Percentiles rank a stretch among this genome's conserved stretches.
These are phyloP conservation scores for Panaeolus cyanescens DNA, from an alignment of 768 basidiomycete species.

Conservation along the genomic window DNA sequence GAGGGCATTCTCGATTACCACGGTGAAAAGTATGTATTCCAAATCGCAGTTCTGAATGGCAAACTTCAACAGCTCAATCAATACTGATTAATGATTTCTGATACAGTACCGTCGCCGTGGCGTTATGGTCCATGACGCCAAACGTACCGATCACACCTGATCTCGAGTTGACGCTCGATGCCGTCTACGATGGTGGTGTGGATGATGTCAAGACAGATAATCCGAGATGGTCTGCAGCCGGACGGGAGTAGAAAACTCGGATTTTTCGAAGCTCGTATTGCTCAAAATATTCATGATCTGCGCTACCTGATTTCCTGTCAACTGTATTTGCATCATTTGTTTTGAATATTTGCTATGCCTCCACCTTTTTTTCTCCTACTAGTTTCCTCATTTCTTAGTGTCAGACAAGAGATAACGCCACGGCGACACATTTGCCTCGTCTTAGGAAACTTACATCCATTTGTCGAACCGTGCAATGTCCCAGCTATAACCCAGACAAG, in stretches of 20 bases:
- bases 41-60: not conserved
- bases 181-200: slow-evolving; percentile 67
- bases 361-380: no score
- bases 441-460: no score
- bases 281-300: no score
- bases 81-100: not conserved
- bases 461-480: no score
- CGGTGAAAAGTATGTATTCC: slow-evolving; percentile 61
- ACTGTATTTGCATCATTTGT: no score
- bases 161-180: slow-evolving; percentile 56
- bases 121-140: slow-evolving; percentile 68
- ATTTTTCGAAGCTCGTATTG: not conserved
- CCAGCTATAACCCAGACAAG: no score
- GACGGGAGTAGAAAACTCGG: slow-evolving; percentile 6
- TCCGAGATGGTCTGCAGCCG: slow-evolving; percentile 52
- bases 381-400: no score
- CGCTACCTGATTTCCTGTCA: not conserved
- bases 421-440: no score
- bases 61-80: not conserved
- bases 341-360: no score
- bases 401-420: no score
- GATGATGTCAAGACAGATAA: slow-evolving; percentile 57
- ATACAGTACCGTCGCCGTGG: slow-evolving; percentile 57
- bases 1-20: slow-evolving; percentile 77
- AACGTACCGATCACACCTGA: slow-evolving; percentile 47